Base-by-base conservation (phyloP, 805 yeast genomes). In the Candida montana region DNA sequence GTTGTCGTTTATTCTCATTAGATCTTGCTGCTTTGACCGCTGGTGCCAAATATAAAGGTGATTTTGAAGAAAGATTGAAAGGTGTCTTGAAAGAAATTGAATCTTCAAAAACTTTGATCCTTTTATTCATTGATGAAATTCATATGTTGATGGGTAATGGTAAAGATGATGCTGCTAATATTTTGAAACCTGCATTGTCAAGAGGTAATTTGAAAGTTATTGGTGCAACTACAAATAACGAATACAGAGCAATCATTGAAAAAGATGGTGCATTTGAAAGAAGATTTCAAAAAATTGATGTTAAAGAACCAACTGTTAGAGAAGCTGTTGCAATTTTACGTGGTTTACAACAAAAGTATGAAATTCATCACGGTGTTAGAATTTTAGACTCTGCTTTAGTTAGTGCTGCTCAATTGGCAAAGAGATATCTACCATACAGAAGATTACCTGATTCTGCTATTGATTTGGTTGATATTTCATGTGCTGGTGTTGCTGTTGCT, bases 131-230 rank as follows among this genome's bases (percentile, higher is more conserved):
- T 55, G 99, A 93, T 68, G 99, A 93, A 67, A 93, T 93, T 61
- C 99, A 93, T 68, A 93, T 93, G 97, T 77, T 93, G 52, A 93
- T 93, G 99, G 99, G 99, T 55, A 96, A 93, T 61, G 99, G 99
- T 61, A 93, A 90, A 67, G 80, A 85, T 48, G 99, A 93, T 33
- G 96, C 95, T 30, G 99, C 99, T 31, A 93, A 93, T 65, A 76
- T 93, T 57, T 77, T 93, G 63, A 93, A 93, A 68, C 99, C 99
- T 30, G 95, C 95, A 75, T 77, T 93, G 50, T 97, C 99, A 2
- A 81, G 99, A 67, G 98, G 99, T 54, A 75, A 84, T 39, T 78
- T 93, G 58, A 97, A 93, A 65, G 95, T 97, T 65, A 90, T 90
- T 59, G 99, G 99, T 69, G 99, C 99, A 21, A 93, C 99, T 21